phyloP scores from a whole-genome alignment of 2,329 filamentous ascomycete species.

The Trichoderma asperellum region DNA sequence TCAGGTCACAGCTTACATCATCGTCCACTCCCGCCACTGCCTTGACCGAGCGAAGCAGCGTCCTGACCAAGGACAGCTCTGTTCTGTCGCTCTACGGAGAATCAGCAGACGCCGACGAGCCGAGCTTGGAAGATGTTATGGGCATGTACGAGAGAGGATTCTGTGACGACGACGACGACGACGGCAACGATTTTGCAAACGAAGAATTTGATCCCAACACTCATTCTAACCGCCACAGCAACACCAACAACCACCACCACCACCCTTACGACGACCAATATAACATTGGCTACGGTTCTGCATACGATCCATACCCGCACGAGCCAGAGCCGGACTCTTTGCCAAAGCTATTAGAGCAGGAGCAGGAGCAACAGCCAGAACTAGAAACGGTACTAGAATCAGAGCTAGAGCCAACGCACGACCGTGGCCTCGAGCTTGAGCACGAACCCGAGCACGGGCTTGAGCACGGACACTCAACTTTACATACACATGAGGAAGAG shows the following conservation, averaged over 20 bases:
- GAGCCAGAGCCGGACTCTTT: neutral
- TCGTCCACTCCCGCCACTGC: conserved; percentile 62
- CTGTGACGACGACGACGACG: conserved; percentile 49
- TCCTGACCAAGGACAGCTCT: conserved; percentile 78
- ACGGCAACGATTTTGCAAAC: conserved; percentile 38
- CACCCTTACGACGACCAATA: conserved; percentile 17
- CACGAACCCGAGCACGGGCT: neutral
- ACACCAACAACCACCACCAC: conserved; percentile 35
- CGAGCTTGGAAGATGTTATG: conserved; percentile 70
- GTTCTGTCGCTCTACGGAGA: conserved; percentile 60
- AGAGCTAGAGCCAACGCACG: neutral
- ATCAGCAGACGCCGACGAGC: conserved; percentile 48
- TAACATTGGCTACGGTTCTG: conserved; percentile 3
- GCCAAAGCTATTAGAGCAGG: neutral
- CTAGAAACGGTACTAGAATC: neutral
- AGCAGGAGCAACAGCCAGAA: neutral
- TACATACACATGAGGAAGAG: conserved; percentile 22
- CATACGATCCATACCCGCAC: conserved; percentile 4
- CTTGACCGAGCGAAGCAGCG: conserved; percentile 82
- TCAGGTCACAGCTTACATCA: conserved; percentile 58
- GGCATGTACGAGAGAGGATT: conserved; percentile 71
- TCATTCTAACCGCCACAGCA: conserved; percentile 44
- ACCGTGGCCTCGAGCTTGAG: neutral
- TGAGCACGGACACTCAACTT: conserved; percentile 8
- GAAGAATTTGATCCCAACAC: conserved; percentile 8